phyloP scores from a whole-genome alignment of 208 protist species.

The Wallacemonas rigidus region DNA sequence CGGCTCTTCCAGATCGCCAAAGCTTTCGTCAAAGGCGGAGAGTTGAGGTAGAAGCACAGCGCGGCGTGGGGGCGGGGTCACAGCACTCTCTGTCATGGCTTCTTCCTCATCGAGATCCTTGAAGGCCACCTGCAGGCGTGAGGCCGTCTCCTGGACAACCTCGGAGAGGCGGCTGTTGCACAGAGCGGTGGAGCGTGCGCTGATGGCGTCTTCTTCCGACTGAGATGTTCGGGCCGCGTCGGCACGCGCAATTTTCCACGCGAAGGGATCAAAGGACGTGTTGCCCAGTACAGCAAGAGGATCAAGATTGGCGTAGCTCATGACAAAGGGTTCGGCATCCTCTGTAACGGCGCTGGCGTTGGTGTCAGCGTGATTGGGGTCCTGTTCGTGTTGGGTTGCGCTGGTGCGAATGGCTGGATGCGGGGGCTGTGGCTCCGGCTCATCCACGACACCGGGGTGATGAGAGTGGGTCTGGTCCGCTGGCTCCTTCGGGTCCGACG shows the following conservation, averaged over 20 bases:
- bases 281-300: constrained; percentile 11
- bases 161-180: constrained; percentile 10
- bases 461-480: not conserved
- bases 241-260: not conserved
- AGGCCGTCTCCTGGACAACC: constrained; percentile 7
- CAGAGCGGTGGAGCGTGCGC: constrained; percentile 8
- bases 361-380: not conserved
- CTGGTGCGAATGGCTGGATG: not conserved
- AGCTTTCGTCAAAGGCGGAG: constrained; percentile 10
- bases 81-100: constrained; percentile 7
- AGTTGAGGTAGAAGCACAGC: constrained; percentile 9
- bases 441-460: not conserved
- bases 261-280: constrained; percentile 14
- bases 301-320: constrained; percentile 21
- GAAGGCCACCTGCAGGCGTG: constrained; percentile 6
- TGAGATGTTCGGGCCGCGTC: not conserved
- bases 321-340: constrained; percentile 13
- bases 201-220: constrained; percentile 6
- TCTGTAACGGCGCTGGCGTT: constrained; percentile 3
- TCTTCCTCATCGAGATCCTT: constrained; percentile 14
- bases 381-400: not conserved
- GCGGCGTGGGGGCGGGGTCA: constrained; percentile 1
- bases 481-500: constrained; percentile 13
- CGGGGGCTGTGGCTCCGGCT: constrained; percentile 23
- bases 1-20: constrained; percentile 11